These are phyloP conservation scores for Hymenoscyphus fraxineus DNA, from an alignment of 2,329 filamentous ascomycete genomes.

Conservation along the genomic window DNA sequence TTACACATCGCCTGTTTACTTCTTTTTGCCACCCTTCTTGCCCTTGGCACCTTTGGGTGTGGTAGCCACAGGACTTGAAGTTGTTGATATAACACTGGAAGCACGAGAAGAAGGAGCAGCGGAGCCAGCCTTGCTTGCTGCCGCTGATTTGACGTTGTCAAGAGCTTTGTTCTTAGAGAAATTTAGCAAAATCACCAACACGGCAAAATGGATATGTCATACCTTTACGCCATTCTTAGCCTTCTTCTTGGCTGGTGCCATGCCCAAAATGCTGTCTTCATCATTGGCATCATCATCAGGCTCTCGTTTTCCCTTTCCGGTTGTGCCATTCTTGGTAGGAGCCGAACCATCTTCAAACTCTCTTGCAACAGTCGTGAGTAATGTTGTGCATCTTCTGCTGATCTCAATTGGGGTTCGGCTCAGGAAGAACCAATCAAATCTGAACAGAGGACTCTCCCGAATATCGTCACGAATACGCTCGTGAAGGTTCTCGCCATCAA, in stretches of 20 bases:
- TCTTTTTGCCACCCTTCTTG: constrained; percentile 52
- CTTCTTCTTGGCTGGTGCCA: constrained; percentile 92
- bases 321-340: constrained; percentile 47
- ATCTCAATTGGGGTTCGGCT: constrained; percentile 91
- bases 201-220: constrained; percentile 16
- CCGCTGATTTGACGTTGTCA: constrained; percentile 74
- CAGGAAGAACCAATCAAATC: constrained; percentile 99
- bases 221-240: constrained; percentile 79
- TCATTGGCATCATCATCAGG: constrained; percentile 79
- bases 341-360: constrained; percentile 72
- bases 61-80: constrained; percentile 47
- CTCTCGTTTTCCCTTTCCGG: constrained; percentile 71
- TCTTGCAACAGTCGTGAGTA: constrained; percentile 89
- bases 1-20: constrained; percentile 34
- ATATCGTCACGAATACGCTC: constrained; percentile 98
- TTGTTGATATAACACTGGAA: constrained; percentile 79
- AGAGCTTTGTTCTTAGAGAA: constrained; percentile 78
- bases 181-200: constrained; percentile 18
- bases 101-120: constrained; percentile 71
- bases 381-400: constrained; percentile 84
- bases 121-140: constrained; percentile 70
- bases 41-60: constrained; percentile 29
- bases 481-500: constrained; percentile 86
- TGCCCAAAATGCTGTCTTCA: constrained; percentile 74
- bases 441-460: constrained; percentile 87